Base-by-base conservation (phyloP, 768 basidiomycete species). In the Udeniomyces megalosporus region DNA sequence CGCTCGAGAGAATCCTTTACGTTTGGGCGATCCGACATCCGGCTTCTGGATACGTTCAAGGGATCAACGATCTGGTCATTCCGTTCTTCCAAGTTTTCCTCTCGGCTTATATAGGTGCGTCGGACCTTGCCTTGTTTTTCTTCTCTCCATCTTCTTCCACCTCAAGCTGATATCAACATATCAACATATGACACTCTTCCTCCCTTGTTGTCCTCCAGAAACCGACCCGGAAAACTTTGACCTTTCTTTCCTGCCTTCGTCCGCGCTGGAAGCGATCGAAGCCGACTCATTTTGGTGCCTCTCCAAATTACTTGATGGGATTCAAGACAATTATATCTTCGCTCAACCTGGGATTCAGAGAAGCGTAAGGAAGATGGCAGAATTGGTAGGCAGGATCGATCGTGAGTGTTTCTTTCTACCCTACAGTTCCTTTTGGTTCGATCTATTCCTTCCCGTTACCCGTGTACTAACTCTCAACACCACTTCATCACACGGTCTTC, bases 1-100 rank as follows among this genome's bases (percentile, higher is more conserved):
- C 88, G 69, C 77, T 99, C 45, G 95, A 97, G 75, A 80, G 91
- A 55, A 90, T 99, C 63, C 76, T 99, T 34, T 99, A 97, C 68
- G 92, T 99, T 20, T 97, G 95, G 93, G 95, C 95, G 14, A 95
- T 97, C 70, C 82, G 95, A 67, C 95, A 97, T 76, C 95, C 95
- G 0, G 93, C 95, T 4, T 91, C 88, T 64, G 95, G 95, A 11
- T 97, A 99, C 74, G 95, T 99, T 5, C 95, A 99, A 74, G 95
- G 95, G 28, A 99, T 99, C 74, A 97, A 99, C 73, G 95, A 99
- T 72, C 83, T 99, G 38, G 95, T 84, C 1, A 93, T 89, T 3
- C 95, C 95, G 0, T 99, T 99, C 76, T 96, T 93, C 70, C 87
- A 97, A 75, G 88, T 97, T 4, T 99, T 97, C 72, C 78, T 99